Percentiles rank a stretch among this genome's conserved stretches.
These are phyloP conservation scores for Podospora pseudocomata DNA, from an alignment of 495 filamentous ascomycete species.

Conservation along the genomic window DNA sequence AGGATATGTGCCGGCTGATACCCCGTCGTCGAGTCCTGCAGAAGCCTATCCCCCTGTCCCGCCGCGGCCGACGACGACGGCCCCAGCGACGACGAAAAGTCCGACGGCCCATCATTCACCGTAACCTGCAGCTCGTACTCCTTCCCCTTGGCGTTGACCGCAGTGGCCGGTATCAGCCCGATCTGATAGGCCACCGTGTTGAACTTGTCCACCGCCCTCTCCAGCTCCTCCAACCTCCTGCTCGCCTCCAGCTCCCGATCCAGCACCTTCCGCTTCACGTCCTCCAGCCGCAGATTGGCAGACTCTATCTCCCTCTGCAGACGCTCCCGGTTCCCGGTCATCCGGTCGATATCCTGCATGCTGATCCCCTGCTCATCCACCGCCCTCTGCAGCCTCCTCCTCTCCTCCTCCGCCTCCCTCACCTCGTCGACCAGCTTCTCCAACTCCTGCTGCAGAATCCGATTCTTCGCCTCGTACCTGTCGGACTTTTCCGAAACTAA, in stretches of 20 bases:
- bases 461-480: slow-evolving; percentile 72
- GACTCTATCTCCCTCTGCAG: slow-evolving; percentile 79
- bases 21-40: slow-evolving; percentile 75
- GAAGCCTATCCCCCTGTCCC: slow-evolving; percentile 53
- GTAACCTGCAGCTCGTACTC: slow-evolving; percentile 78
- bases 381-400: slow-evolving; percentile 69
- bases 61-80: slow-evolving; percentile 42
- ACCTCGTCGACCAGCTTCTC: slow-evolving; percentile 74
- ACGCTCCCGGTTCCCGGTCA: slow-evolving; percentile 91
- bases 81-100: slow-evolving; percentile 69
- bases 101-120: slow-evolving; percentile 58
- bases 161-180: slow-evolving; percentile 78
- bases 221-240: slow-evolving; percentile 80
- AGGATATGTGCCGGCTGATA: slow-evolving; percentile 87
- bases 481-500: slow-evolving; percentile 73
- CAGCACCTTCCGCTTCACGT: slow-evolving; percentile 72
- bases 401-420: slow-evolving; percentile 73
- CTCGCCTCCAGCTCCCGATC: slow-evolving; percentile 83
- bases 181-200: slow-evolving; percentile 92
- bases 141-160: slow-evolving; percentile 76
- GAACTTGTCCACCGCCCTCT: slow-evolving; percentile 79
- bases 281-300: slow-evolving; percentile 68
- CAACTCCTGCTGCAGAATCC: slow-evolving; percentile 74
- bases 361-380: slow-evolving; percentile 92
- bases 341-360: slow-evolving; percentile 95